These are phyloP conservation scores for Waltergamsia citrina DNA, from an alignment of 2,329 filamentous ascomycete genomes.

Conservation along the genomic window DNA sequence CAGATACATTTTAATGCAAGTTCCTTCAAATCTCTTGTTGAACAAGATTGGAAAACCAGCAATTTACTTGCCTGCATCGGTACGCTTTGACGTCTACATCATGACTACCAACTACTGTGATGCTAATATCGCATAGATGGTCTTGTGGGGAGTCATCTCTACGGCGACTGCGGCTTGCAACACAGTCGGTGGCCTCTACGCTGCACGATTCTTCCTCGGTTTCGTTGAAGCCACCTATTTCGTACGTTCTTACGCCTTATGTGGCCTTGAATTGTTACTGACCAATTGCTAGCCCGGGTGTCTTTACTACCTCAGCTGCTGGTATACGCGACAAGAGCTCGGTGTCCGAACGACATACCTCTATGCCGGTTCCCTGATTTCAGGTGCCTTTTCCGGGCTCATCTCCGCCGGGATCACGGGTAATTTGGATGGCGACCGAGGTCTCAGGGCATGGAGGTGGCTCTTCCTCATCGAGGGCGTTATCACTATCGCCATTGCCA, in stretches of 20 bases:
- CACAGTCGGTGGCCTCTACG: conserved; percentile 21
- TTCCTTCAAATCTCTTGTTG: conserved; percentile 40
- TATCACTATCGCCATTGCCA: conserved; percentile 52
- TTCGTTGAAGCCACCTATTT: conserved; percentile 30
- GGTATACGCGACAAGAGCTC: conserved; percentile 63
- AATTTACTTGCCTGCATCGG: conserved; percentile 32
- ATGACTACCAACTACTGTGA: neutral
- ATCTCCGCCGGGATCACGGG: conserved; percentile 55
- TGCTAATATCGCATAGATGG: conserved; percentile 24
- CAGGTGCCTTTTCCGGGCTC: conserved; percentile 61
- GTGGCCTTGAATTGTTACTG: neutral
- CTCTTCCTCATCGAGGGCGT: conserved; percentile 54
- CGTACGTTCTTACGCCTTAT: conserved; percentile 24
- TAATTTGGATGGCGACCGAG: conserved; percentile 52
- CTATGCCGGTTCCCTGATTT: conserved; percentile 60
- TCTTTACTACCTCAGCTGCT: conserved; percentile 53
- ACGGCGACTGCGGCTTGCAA: conserved; percentile 23
- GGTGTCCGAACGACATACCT: conserved; percentile 56
- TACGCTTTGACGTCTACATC: conserved; percentile 14
- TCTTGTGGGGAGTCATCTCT: conserved; percentile 38
- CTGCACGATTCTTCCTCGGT: conserved; percentile 25
- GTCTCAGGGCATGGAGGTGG: conserved; percentile 51
- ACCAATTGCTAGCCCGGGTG: conserved; percentile 34
- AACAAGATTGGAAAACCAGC: conserved; percentile 41
- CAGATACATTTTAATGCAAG: conserved; percentile 39